Conservation (phyloP, 345 rosid species). For the Eucalyptus curtisii region DNA sequence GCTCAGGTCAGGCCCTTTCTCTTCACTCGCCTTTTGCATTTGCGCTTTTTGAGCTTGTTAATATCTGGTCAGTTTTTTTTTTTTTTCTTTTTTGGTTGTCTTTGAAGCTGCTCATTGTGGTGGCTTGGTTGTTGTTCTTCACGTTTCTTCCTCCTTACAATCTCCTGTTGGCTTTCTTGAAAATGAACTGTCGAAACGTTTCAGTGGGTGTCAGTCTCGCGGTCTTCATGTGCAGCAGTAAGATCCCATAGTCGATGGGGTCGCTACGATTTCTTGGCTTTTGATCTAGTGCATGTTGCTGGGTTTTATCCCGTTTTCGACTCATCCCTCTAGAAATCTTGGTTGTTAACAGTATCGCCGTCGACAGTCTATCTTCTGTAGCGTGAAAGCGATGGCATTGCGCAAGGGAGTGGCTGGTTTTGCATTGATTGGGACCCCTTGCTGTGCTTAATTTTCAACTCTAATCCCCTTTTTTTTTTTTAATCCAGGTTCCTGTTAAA, state of each 20-base stretch:
- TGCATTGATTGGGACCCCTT: slow-evolving; percentile 24
- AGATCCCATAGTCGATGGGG: background rate
- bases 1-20: background rate
- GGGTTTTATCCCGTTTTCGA: background rate
- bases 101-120: background rate
- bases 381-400: background rate
- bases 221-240: background rate
- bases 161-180: background rate
- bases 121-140: background rate
- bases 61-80: background rate
- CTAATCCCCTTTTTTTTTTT: background rate
- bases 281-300: background rate
- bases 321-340: background rate
- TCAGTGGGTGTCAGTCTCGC: background rate
- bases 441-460: background rate
- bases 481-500: background rate
- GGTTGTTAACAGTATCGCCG: background rate
- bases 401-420: slow-evolving; percentile 10
- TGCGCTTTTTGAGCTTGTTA: background rate
- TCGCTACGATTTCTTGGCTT: background rate
- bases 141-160: background rate
- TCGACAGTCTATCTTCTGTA: background rate
- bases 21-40: background rate
- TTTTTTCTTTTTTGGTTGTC: background rate
- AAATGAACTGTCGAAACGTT: background rate